These are phyloP conservation scores for Alternaria triticimaculans DNA, from an alignment of 2,329 filamentous ascomycete species.

Conservation along the genomic window DNA sequence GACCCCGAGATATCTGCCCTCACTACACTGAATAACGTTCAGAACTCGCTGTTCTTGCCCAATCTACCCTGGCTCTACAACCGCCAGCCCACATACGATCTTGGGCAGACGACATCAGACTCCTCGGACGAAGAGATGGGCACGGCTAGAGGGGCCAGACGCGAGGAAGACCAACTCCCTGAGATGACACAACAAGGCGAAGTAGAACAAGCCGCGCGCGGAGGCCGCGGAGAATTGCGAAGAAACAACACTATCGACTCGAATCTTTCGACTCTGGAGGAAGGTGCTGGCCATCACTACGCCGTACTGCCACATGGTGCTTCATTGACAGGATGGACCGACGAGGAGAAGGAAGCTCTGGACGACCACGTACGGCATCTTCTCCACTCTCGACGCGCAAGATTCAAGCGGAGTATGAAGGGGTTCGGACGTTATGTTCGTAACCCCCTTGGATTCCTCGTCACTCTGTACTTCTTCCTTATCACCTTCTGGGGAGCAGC, in stretches of 20 bases:
- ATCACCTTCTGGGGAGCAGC: slow-evolving; percentile 85
- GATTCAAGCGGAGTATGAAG: slow-evolving; percentile 78
- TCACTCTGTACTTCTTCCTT: slow-evolving; percentile 85
- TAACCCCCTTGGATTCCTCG: slow-evolving; percentile 76
- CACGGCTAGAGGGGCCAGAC: slow-evolving; percentile 13
- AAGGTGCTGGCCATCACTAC: slow-evolving; percentile 67
- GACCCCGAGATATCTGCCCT: slow-evolving; percentile 84
- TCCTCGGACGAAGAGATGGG: slow-evolving; percentile 40
- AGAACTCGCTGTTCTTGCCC: slow-evolving; percentile 87
- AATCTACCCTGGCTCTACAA: slow-evolving; percentile 77
- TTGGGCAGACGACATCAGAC: slow-evolving; percentile 59
- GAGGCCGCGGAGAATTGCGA: slow-evolving; percentile 15
- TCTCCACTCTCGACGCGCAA: slow-evolving; percentile 79
- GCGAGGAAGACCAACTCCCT: slow-evolving; percentile 20
- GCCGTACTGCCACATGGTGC: slow-evolving; percentile 80
- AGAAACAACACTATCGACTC: slow-evolving; percentile 39
- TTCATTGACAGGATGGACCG: slow-evolving; percentile 75
- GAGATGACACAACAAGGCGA: slow-evolving; percentile 27
- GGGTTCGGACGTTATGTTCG: slow-evolving; percentile 82
- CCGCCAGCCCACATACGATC: slow-evolving; percentile 76
- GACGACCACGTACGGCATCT: slow-evolving; percentile 89
- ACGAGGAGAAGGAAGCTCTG: slow-evolving; percentile 74
- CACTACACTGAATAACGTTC: slow-evolving; percentile 87
- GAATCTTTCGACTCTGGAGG: slow-evolving; percentile 42
- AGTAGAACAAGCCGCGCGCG: slow-evolving; percentile 20